phyloP scores from a whole-genome alignment of 129 eudicot species.

The Gnaphalium uliginosum region DNA sequence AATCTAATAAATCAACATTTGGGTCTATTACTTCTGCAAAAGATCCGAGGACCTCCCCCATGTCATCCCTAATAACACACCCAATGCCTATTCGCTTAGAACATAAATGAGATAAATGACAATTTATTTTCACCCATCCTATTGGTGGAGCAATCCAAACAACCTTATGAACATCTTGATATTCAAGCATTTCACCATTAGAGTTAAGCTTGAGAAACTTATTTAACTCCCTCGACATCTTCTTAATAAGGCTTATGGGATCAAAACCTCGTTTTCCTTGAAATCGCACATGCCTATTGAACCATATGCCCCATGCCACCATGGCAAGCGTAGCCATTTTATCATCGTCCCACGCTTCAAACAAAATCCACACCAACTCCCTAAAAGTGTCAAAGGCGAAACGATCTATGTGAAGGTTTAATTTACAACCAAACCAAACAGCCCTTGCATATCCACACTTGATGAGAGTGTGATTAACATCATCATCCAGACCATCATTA shows the following conservation, averaged over 20 bases:
- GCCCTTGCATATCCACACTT: conserved; percentile 18
- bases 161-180: neutral
- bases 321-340: conserved; percentile 2
- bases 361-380: neutral
- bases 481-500: conserved; percentile 2
- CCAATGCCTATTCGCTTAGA: neutral
- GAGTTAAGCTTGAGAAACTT: neutral
- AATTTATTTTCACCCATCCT: conserved; percentile 19
- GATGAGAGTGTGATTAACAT: conserved; percentile 10
- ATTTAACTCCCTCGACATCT: neutral
- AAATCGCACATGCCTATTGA: conserved; percentile 4
- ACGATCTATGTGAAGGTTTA: neutral
- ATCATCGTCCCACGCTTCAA: neutral
- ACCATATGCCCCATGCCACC: conserved; percentile 26
- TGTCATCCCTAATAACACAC: conserved; percentile 25
- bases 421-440: conserved; percentile 15
- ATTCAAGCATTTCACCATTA: neutral
- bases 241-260: neutral
- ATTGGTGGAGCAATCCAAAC: conserved; percentile 15
- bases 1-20: no score
- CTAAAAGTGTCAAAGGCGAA: conserved; percentile 1
- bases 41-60: conserved; percentile 4
- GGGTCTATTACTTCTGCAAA: neutral
- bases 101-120: neutral
- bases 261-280: neutral